Evolutionary conservation across 2,329 filamentous ascomycete genomes (phyloP), one percentile per base, ranked within the genome.

Genomic region (Mycosphaerelloides madeirae): DNA sequence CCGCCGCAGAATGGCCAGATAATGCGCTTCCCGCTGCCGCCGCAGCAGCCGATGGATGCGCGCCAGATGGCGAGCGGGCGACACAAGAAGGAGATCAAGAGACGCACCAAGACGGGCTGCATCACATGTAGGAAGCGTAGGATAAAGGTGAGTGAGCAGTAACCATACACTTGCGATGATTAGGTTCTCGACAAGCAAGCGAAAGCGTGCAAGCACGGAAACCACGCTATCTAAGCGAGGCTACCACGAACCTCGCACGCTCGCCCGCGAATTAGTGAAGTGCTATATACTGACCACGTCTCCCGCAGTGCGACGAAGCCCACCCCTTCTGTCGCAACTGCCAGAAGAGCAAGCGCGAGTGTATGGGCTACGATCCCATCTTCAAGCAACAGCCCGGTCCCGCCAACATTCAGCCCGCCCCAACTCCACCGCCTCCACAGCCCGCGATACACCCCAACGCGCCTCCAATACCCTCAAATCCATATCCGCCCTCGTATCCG

Each of bases 261-360:
- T n/a, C n/a, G n/a, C n/a, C n/a, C n/a, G n/a, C n/a, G n/a, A n/a
- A n/a, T n/a, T n/a, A n/a, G n/a, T n/a, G n/a, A n/a, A n/a, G 9
- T 25, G 22, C 22, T 25, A 37, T 31, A 19, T 32, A 29, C 38
- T 31, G 28, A 29, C 28, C 32, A 16, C 33, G n/a, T 38, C 9
- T 5, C 22, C 22, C 52, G 51, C 66, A 96, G 93, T 98, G 93
- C 72, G 93, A 97, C 79, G 93, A 98, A 75, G 83, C 81, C 49
- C 89, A 95, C 68, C 93, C 93, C 16, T 83, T 84, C 48, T 98
- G 93, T 75, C 83, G 88, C 70, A 88, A 93, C 64, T 93, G 87
- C 71, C 83, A 84, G 63, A 93, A 93, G 67, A 89, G 85, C 56
- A 93, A 91, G 70, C 85, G 87, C 61, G 86, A 91, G 60, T 93